A percentile compares a stretch with the other conserved stretches of the same genome.
These are phyloP conservation scores for Eucalyptus caleyi DNA, from an alignment of 345 rosid species.

Conservation along the genomic window DNA sequence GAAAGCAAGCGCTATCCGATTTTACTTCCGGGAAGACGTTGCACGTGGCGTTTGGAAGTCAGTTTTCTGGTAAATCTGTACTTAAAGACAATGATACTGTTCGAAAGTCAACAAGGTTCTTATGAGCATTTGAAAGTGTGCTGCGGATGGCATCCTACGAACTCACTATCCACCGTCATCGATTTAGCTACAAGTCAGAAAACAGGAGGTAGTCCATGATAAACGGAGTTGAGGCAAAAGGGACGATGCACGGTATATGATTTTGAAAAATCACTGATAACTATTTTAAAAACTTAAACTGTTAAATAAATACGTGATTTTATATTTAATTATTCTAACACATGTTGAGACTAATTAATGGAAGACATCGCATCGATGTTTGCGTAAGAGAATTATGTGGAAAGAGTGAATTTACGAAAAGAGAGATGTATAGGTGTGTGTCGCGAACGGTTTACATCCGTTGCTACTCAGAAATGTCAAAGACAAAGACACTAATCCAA, in stretches of 20 bases:
- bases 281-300: no score
- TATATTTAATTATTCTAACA: no score
- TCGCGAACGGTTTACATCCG: fast-evolving
- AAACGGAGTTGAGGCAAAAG: not conserved
- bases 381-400: no score
- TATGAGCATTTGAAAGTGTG: not conserved
- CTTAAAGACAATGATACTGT: not conserved
- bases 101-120: not conserved
- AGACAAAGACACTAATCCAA: no score
- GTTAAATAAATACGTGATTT: no score
- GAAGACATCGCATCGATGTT: fast-evolving
- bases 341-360: no score
- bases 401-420: no score
- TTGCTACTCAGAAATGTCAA: no score
- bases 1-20: not conserved
- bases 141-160: not conserved
- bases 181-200: not conserved
- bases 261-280: no score
- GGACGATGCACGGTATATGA: not conserved
- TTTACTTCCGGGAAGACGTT: not conserved
- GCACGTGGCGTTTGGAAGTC: not conserved
- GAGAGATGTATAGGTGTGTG: no score
- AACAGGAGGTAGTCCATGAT: not conserved
- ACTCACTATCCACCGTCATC: not conserved
- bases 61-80: not conserved